Evolutionary conservation across 2,329 filamentous ascomycete genomes (phyloP), one percentile per base, ranked within the genome.

Genomic region (Fusarium sp.): DNA sequence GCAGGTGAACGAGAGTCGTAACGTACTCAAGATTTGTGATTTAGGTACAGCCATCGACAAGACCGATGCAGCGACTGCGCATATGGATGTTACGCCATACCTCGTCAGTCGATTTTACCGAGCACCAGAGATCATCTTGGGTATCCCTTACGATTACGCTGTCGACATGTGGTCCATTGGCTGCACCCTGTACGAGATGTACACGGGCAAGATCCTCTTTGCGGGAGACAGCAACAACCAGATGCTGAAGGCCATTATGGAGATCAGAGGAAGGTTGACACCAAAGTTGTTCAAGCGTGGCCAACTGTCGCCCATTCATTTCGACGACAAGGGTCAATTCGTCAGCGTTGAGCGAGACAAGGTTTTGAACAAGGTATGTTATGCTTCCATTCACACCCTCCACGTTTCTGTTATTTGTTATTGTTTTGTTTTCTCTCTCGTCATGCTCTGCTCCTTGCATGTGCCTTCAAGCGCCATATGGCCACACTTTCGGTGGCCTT

Each of bases 151-250:
- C 78, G 94, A 97, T 77, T 97, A 95, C 77, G 91, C 92, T 9
- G 93, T 98, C 70, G 96, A 99, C 79, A 92, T 97, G 85, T 99
- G 96, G 96, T 97, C 95, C 9, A 93, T 98, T 70, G 97, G 96
- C 37, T 99, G 96, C 81, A 99, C 96, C 1, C 85, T 98, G 31
- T 99, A 97, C 79, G 96, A 99, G 81, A 85, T 99, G 40, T 98
- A 97, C 82, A 98, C 96, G 1, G 96, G 96, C 75, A 97, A 97
- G 79, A 98, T 99, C 60, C 85, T 99, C 33, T 99, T 99, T 78
- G 94, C 93, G 1, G 96, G 96, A 62, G 89, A 92, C 69, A 96
- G 93, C 81, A 99, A 99, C 83, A 99, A 99, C 77, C 94, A 97
- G 82, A 99, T 99, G 96, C 88, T 99, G 63, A 92, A 93, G 68